Evolutionary conservation across 441 rosid genomes (phyloP), one percentile per base, ranked within the genome.

Genomic region (Oxalis stricta): DNA sequence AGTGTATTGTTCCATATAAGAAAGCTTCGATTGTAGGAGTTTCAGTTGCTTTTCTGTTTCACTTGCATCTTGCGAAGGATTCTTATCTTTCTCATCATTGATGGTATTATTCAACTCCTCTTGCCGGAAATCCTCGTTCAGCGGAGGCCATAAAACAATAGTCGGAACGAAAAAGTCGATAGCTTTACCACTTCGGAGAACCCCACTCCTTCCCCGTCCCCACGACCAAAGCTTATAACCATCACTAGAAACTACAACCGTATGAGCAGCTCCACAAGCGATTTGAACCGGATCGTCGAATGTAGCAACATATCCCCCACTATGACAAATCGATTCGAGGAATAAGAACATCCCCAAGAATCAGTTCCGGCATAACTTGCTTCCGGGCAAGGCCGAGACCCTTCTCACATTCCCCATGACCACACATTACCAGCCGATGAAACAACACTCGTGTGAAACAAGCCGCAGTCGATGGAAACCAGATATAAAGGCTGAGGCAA

Each of bases 331-430:
- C 46, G 42, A n/a, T 55, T 21, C 67, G 41, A 12, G 97, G 97
- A 10, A 52, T 55, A 38, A 71, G 33, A 36, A 89, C 97, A 56
- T 84, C 95, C 9, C 95, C 97, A 10, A n/a, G 77, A 52, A 51
- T 84, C 92, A 43, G 68, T 41, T 29, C 70, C 82, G 0, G 65
- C 7, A 38, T 64, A 80, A 45, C 66, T 64, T 49, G 89, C 89
- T 62, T 71, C 76, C 0, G 95, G 97, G 65, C 95, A 84, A 51
- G 84, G 65, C 31, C 95, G 94, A 41, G 84, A 63, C 33, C 97
- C 95, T 53, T 64, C 79, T 57, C 75, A 85, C 97, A 87, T 84
- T 38, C 95, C 97, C 97, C 93, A 87, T 0, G 87, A 84, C 97
- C 94, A 76, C 39, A 81, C 75, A n/a, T 64, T 75, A 56, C 97